These are phyloP conservation scores for Cyclotella baltica DNA, from an alignment of 108 stramenopile genomes.

Conservation along the genomic window DNA sequence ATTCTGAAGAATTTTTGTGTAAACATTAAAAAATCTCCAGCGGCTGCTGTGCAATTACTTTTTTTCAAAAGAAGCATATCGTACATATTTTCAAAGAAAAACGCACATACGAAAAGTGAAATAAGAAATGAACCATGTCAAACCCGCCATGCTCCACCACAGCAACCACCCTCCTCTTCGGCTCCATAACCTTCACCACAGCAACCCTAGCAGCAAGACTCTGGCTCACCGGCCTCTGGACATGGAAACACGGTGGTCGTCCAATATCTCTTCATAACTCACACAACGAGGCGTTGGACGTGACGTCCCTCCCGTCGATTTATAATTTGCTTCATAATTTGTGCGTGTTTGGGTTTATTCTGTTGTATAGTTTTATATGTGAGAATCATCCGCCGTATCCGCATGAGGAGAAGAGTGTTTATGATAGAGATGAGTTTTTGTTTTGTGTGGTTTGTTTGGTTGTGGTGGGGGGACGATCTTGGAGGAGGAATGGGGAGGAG, in stretches of 20 bases:
- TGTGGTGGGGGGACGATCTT: slow-evolving; percentile 55
- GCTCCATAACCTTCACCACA: slow-evolving; percentile 72
- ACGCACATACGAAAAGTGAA: too few species aligned
- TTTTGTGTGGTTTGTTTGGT: slow-evolving; percentile 75
- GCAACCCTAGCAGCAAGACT: slow-evolving; percentile 61
- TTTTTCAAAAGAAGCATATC: too few species aligned
- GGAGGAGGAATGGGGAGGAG: slow-evolving; percentile 49
- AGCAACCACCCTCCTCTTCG: slow-evolving; percentile 84
- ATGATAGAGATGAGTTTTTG: slow-evolving; percentile 87
- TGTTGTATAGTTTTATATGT: slow-evolving; percentile 85
- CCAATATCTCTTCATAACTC: slow-evolving; percentile 5
- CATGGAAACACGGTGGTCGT: slow-evolving; percentile 52
- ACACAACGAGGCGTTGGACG: slow-evolving; percentile 62
- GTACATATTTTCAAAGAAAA: too few species aligned
- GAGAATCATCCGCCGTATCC: slow-evolving; percentile 87
- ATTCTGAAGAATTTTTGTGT: too few species aligned
- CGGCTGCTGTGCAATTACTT: too few species aligned
- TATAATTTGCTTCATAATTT: slow-evolving; percentile 77
- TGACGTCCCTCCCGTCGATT: slow-evolving; percentile 64
- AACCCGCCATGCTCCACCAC: slow-evolving; percentile 60
- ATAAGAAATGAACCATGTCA: too few species aligned
- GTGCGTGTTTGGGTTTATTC: slow-evolving; percentile 75
- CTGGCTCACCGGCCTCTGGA: slow-evolving; percentile 58
- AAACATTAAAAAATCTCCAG: too few species aligned
- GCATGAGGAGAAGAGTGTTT: slow-evolving; percentile 74